phyloP scores from a whole-genome alignment of 768 basidiomycete species.

The Boletus coccyginus region DNA sequence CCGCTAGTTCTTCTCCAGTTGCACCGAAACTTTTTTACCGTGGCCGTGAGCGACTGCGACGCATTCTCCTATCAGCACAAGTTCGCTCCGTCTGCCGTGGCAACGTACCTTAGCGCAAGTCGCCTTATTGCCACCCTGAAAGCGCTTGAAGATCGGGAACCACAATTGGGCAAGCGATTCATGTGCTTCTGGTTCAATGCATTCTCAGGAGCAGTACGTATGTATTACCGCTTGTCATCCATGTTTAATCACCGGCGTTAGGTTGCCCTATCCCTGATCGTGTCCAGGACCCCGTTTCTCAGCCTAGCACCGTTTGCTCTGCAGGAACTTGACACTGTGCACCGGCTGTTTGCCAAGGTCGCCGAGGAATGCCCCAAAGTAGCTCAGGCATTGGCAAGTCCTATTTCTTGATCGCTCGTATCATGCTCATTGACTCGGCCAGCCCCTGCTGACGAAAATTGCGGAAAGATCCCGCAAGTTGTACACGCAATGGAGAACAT shows the following conservation, averaged over 20 bases:
- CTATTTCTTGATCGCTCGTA: neutral
- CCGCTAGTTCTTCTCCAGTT: slow-evolving; percentile 59
- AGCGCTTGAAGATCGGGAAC: slow-evolving; percentile 54
- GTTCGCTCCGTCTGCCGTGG: slow-evolving; percentile 68
- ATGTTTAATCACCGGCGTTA: slow-evolving; percentile 19
- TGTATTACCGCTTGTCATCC: neutral
- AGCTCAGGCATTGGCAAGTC: slow-evolving; percentile 54
- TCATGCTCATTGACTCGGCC: slow-evolving; percentile 9
- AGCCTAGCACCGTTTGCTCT: slow-evolving; percentile 58
- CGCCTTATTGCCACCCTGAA: slow-evolving; percentile 57
- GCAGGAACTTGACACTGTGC: slow-evolving; percentile 57
- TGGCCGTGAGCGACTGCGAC: slow-evolving; percentile 54
- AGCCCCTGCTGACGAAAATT: slow-evolving; percentile 60
- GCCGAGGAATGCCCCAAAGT: slow-evolving; percentile 59
- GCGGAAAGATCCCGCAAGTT: slow-evolving; percentile 47
- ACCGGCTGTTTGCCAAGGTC: slow-evolving; percentile 55
- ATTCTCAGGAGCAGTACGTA: slow-evolving; percentile 66
- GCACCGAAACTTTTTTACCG: slow-evolving; percentile 65
- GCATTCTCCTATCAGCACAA: slow-evolving; percentile 57
- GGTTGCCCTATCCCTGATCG: slow-evolving; percentile 65
- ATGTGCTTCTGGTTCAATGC: slow-evolving; percentile 75
- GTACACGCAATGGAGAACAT: slow-evolving; percentile 40
- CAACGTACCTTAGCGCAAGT: slow-evolving; percentile 60
- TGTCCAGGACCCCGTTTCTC: slow-evolving; percentile 58
- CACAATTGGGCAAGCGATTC: slow-evolving; percentile 61